A percentile compares a stretch with the other conserved stretches of the same genome.
Conservation (phyloP, 1,139 yeast genomes). For the Candida sp. region DNA sequence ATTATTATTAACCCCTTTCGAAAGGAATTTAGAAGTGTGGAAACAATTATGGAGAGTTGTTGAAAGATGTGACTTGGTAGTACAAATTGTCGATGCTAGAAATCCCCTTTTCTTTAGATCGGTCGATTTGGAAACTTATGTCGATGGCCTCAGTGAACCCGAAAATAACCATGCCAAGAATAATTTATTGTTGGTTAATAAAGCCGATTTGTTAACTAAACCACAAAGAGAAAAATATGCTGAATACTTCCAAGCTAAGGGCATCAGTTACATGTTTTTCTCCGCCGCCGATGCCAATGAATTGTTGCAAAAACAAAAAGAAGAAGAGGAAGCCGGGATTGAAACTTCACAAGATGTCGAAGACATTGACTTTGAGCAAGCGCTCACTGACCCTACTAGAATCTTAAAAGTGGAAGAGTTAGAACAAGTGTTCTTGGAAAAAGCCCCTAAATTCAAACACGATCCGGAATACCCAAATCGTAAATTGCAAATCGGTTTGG, state of each 20-base stretch:
- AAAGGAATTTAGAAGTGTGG: constrained; percentile 98
- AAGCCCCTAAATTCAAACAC: constrained; percentile 67
- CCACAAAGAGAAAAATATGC: constrained; percentile 88
- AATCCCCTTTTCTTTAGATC: constrained; percentile 91
- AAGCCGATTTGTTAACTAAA: constrained; percentile 82
- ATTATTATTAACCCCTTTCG: constrained; percentile 90
- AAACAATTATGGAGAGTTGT: constrained; percentile 98
- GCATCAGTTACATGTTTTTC: constrained; percentile 87
- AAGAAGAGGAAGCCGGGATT: constrained; percentile 21
- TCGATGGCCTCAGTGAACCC: constrained; percentile 62
- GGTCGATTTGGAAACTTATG: constrained; percentile 82
- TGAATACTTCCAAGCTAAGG: constrained; percentile 61
- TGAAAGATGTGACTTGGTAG: constrained; percentile 90
- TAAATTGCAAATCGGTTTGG: constrained; percentile 85
- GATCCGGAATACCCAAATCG: constrained; percentile 57
- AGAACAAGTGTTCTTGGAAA: constrained; percentile 73
- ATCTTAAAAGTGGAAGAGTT: constrained; percentile 83
- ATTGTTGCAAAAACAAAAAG: constrained; percentile 56
- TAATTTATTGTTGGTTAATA: constrained; percentile 83
- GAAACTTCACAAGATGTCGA: constrained; percentile 14
- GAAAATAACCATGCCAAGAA: constrained; percentile 49
- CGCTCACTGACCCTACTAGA: constrained; percentile 34
- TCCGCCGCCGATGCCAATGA: constrained; percentile 86
- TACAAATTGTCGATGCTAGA: constrained; percentile 97
- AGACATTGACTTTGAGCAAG: constrained; percentile 14